Conservation (phyloP, 2,329 filamentous ascomycete genomes). For the Basipetospora sp. region DNA sequence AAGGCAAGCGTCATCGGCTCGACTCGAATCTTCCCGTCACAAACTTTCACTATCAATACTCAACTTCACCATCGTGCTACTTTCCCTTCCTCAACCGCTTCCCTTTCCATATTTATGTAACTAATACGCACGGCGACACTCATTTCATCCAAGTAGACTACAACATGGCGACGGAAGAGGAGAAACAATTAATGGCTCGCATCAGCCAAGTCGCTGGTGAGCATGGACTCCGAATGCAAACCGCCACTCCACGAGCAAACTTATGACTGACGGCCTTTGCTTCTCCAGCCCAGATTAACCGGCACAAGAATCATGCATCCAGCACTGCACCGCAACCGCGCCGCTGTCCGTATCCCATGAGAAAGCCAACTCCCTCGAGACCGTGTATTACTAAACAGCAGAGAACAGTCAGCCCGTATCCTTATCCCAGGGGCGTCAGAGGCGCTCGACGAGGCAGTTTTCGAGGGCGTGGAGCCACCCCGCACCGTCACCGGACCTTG, state of each 20-base stretch:
- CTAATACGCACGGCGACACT: too few relatives aligned
- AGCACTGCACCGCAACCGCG: constrained; percentile 16
- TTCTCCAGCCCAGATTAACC: constrained; percentile 58
- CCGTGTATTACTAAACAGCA: constrained; percentile 1
- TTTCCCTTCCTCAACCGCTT: too few relatives aligned
- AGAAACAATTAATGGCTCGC: constrained; percentile 37
- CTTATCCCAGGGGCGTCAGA: too few relatives aligned
- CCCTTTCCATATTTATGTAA: too few relatives aligned
- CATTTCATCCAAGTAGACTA: neutral
- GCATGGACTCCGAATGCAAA: neutral
- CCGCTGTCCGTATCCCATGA: constrained; percentile 20
- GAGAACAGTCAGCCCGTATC: constrained; percentile 3
- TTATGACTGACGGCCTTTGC: too few relatives aligned
- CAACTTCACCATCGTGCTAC: too few relatives aligned
- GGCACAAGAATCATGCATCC: constrained; percentile 49
- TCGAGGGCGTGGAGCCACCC: constrained; percentile 18
- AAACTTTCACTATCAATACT: too few relatives aligned
- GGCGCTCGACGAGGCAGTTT: neutral
- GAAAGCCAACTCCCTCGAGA: neutral
- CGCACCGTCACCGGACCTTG: constrained; percentile 39
- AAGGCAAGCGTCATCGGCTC: too few relatives aligned
- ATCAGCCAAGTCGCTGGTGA: constrained; percentile 37
- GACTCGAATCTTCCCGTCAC: too few relatives aligned
- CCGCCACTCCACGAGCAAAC: neutral
- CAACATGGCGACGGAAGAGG: constrained; percentile 30